Conservation (phyloP, 768 basidiomycete genomes). For the Suillus hirtellus region DNA sequence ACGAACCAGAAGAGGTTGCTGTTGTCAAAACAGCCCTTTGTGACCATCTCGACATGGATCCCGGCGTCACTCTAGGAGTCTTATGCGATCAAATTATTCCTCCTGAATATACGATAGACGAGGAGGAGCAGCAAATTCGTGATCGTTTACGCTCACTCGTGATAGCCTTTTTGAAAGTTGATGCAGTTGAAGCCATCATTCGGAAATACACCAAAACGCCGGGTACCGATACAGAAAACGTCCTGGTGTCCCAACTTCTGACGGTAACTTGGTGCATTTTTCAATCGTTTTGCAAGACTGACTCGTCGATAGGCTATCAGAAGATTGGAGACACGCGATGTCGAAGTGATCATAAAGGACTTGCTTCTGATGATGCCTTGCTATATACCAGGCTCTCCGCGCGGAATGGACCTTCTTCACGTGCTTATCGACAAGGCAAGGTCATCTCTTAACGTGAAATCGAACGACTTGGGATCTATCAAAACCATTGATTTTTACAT, state of each 20-base stretch:
- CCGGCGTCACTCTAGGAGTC: conserved; percentile 59
- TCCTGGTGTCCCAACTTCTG: conserved; percentile 48
- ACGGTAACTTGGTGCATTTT: conserved; percentile 39
- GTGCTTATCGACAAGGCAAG: conserved; percentile 39
- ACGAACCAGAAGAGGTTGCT: conserved; percentile 64
- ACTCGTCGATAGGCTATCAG: conserved; percentile 46
- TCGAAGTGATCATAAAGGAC: conserved; percentile 50
- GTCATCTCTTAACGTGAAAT: conserved; percentile 32
- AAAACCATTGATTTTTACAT: conserved; percentile 44
- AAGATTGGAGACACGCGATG: conserved; percentile 41
- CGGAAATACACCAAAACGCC: conserved; percentile 43
- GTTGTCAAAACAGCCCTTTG: conserved; percentile 61
- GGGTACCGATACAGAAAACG: conserved; percentile 47
- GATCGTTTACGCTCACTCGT: conserved; percentile 60
- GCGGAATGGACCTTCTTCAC: conserved; percentile 42
- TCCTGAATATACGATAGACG: conserved; percentile 49
- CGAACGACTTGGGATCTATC: conserved; percentile 34
- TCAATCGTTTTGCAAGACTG: neutral
- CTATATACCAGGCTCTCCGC: conserved; percentile 37
- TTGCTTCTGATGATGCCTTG: conserved; percentile 52
- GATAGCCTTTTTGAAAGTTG: conserved; percentile 54
- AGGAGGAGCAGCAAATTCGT: conserved; percentile 58
- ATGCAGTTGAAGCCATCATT: conserved; percentile 48
- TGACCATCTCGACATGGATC: conserved; percentile 65
- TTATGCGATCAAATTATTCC: conserved; percentile 68